These are phyloP conservation scores for Echinochloa phyllopogon DNA, from an alignment of 176 grass and related monocot genomes.

Conservation along the genomic window DNA sequence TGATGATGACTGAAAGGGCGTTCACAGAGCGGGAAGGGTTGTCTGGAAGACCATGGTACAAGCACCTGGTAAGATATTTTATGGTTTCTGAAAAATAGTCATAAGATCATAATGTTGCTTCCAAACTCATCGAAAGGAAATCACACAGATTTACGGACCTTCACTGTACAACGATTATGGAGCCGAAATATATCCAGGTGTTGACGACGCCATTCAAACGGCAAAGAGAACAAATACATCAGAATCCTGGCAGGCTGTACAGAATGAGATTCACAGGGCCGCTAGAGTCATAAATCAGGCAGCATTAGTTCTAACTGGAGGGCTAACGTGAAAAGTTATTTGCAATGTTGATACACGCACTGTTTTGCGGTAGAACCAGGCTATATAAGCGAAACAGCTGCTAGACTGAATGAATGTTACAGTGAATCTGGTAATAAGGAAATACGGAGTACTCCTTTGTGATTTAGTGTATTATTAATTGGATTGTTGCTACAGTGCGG, in stretches of 20 bases:
- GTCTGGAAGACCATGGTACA: conserved; percentile 80
- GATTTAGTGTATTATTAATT: not conserved
- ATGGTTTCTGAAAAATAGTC: not conserved
- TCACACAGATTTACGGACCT: conserved; percentile 72
- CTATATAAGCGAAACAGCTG: not conserved
- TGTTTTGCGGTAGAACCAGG: not conserved
- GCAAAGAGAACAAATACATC: conserved; percentile 61
- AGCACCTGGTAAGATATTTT: conserved; percentile 72
- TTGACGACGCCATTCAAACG: conserved; percentile 66
- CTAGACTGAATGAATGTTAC: not conserved
- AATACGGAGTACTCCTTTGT: not conserved
- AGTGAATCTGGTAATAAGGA: not conserved
- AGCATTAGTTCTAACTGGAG: conserved; percentile 62
- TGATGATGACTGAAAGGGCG: conserved; percentile 87
- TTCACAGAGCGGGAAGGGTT: conserved; percentile 80
- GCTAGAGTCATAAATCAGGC: conserved; percentile 75
- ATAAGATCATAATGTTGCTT: not conserved
- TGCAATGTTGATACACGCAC: not conserved
- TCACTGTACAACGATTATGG: conserved; percentile 78
- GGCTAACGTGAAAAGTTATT: conserved; percentile 53
- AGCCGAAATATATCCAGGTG: conserved; percentile 72
- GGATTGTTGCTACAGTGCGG: not conserved
- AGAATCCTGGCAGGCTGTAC: conserved; percentile 59
- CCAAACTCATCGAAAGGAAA: conserved; percentile 27
- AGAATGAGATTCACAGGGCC: conserved; percentile 78